A percentile compares a stretch with the other conserved stretches of the same genome.
phyloP scores from a whole-genome alignment of 225 moss, liverwort and hornwort genomes.

The Sphagnum contortum region DNA sequence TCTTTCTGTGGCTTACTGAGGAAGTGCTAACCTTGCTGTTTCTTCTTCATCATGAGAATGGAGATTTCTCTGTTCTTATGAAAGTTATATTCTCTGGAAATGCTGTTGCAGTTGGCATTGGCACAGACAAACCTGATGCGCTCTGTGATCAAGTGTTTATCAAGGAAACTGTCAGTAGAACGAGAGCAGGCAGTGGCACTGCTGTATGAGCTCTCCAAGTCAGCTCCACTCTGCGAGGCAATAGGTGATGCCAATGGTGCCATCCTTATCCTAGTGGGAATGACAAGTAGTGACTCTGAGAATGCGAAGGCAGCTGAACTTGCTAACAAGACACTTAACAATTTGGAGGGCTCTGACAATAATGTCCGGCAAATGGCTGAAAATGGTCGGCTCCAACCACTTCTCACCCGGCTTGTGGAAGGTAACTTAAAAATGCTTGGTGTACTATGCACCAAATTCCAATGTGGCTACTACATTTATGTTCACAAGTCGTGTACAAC shows the following conservation, averaged over 20 bases:
- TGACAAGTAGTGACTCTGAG: conserved; percentile 66
- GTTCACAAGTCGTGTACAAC: too few relatives aligned
- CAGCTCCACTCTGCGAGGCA: conserved; percentile 59
- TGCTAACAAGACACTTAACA: conserved; percentile 63
- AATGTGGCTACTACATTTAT: too few relatives aligned
- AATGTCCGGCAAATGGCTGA: conserved; percentile 91
- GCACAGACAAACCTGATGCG: conserved; percentile 53
- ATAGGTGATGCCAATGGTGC: conserved; percentile 84
- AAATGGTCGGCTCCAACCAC: conserved; percentile 85
- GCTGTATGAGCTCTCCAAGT: conserved; percentile 70
- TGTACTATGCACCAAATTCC: too few relatives aligned
- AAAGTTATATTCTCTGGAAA: not conserved
- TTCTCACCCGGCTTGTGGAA: conserved; percentile 55
- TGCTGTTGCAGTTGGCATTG: conserved; percentile 48
- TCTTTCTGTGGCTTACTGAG: too few relatives aligned
- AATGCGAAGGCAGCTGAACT: conserved; percentile 40
- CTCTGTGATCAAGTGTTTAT: conserved; percentile 62
- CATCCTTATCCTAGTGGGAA: conserved; percentile 72
- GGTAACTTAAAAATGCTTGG: conserved; percentile 18
- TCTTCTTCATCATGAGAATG: too few relatives aligned
- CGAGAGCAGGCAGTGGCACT: conserved; percentile 71
- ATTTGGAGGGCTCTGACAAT: conserved; percentile 56
- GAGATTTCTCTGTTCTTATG: too few relatives aligned
- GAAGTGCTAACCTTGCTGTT: too few relatives aligned
- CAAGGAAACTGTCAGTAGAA: conserved; percentile 56